These are phyloP conservation scores for Penicillium corylophilum DNA, from an alignment of 2,329 filamentous ascomycete genomes.

Conservation along the genomic window DNA sequence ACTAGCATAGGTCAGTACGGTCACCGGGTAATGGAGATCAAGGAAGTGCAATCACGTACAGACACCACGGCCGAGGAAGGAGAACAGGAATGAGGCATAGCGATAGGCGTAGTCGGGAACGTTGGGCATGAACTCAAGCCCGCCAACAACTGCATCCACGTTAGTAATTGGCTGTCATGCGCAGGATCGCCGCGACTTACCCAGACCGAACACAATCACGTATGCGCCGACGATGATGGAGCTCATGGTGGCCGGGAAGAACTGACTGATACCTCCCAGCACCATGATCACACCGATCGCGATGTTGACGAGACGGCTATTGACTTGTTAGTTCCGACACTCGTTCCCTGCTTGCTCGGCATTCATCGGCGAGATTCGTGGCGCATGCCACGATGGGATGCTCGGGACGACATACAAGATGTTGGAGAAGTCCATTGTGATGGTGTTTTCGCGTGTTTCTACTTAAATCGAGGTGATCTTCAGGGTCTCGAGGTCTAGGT, in stretches of 20 bases:
- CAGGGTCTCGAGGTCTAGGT: slow-evolving; percentile 5
- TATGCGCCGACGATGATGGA: slow-evolving; percentile 79
- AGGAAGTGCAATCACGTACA: slow-evolving; percentile 62
- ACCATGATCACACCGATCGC: slow-evolving; percentile 83
- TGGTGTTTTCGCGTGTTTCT: slow-evolving; percentile 2
- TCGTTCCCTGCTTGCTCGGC: not conserved
- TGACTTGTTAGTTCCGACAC: not conserved
- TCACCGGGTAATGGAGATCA: not conserved
- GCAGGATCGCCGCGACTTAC: slow-evolving; percentile 51
- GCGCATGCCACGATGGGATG: not conserved
- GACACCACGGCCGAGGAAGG: slow-evolving; percentile 89
- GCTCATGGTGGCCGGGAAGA: slow-evolving; percentile 50
- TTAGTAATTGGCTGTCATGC: slow-evolving; percentile 23
- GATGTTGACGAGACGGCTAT: slow-evolving; percentile 91
- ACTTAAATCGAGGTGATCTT: slow-evolving; percentile 6
- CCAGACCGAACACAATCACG: slow-evolving; percentile 84
- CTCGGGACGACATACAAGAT: slow-evolving; percentile 40
- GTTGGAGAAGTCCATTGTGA: slow-evolving; percentile 84
- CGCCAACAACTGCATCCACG: slow-evolving; percentile 58
- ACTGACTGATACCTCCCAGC: slow-evolving; percentile 66
- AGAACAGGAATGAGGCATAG: slow-evolving; percentile 97
- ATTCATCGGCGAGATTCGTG: not conserved
- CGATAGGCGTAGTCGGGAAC: slow-evolving; percentile 88
- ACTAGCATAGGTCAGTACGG: slow-evolving; percentile 54
- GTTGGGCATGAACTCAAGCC: slow-evolving; percentile 77